Evolutionary conservation across 768 basidiomycete genomes (phyloP).

Genomic region (Tulasnella sp.): DNA sequence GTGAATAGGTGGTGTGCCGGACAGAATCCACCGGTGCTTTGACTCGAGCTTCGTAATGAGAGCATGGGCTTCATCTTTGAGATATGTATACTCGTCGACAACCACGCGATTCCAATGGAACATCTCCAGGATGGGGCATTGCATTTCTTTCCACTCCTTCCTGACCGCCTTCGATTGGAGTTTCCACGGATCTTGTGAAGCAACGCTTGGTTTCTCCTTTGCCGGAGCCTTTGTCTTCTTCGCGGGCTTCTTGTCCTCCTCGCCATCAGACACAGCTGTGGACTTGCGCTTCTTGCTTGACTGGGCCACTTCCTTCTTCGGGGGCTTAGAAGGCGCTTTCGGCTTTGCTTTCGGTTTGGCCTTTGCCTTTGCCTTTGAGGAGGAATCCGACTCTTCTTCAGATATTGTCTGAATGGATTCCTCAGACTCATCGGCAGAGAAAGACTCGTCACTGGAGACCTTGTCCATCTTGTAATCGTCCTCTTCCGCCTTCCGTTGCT

Average conservation of each 20-base stretch:
- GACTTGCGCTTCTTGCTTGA: constrained; percentile 19
- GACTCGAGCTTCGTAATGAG: constrained; percentile 70
- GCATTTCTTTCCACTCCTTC: constrained; percentile 70
- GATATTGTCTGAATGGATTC: constrained; percentile 21
- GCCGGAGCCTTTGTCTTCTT: constrained; percentile 28
- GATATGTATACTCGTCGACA: constrained; percentile 91
- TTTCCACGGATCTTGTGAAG: constrained; percentile 59
- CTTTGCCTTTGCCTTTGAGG: constrained; percentile 24
- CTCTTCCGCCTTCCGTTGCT: constrained; percentile 1
- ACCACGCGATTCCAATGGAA: constrained; percentile 87
- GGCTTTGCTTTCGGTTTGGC: constrained; percentile 27
- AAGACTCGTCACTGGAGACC: neutral
- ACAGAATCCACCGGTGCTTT: constrained; percentile 88
- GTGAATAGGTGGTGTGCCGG: constrained; percentile 88
- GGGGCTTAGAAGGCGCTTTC: constrained; percentile 19
- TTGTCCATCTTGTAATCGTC: constrained; percentile 26
- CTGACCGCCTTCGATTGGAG: constrained; percentile 53
- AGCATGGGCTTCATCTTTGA: constrained; percentile 70
- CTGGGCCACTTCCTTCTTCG: neutral
- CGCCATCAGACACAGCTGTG: constrained; percentile 45
- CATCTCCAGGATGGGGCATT: constrained; percentile 79
- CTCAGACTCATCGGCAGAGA: constrained; percentile 10
- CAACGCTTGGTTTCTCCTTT: constrained; percentile 23
- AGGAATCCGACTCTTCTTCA: constrained; percentile 40
- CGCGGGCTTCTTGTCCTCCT: constrained; percentile 39